A percentile compares a stretch with the other conserved stretches of the same genome.
Conservation (phyloP, 1,284 basidiomycete species). For the Fistulinella staudtii region DNA sequence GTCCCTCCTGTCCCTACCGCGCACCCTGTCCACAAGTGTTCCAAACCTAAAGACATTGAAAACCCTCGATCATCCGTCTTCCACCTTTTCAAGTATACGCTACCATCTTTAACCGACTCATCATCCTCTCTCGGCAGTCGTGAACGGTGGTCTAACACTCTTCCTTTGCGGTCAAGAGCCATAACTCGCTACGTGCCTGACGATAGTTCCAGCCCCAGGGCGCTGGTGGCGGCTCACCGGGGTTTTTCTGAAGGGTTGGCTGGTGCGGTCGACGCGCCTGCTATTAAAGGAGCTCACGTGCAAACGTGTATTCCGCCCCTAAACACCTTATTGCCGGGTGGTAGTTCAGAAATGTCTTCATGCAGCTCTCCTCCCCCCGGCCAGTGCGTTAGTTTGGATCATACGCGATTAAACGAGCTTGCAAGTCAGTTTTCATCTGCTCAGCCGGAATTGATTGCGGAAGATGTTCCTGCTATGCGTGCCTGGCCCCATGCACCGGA, state of each 20-base stretch:
- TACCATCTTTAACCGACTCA: conserved; percentile 56
- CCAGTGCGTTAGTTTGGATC: conserved; percentile 40
- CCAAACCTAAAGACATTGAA: conserved; percentile 39
- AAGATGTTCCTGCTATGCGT: conserved; percentile 3
- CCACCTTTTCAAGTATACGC: conserved; percentile 50
- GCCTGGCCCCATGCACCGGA: conserved; percentile 21
- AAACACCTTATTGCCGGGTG: conserved; percentile 34
- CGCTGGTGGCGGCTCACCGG: conserved; percentile 30
- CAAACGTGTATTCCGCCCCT: conserved; percentile 79
- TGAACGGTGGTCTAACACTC: conserved; percentile 67
- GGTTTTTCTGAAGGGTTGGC: conserved; percentile 73
- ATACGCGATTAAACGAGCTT: conserved; percentile 15
- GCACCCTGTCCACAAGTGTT: conserved; percentile 60
- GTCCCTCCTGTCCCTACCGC: conserved; percentile 58
- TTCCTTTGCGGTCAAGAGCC: conserved; percentile 64
- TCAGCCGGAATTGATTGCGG: conserved; percentile 12
- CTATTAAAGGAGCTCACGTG: conserved; percentile 79
- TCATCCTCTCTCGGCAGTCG: conserved; percentile 60
- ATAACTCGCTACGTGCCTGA: conserved; percentile 65
- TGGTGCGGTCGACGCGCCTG: conserved; percentile 61
- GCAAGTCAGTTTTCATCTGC: conserved; percentile 18
- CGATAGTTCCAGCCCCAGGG: conserved; percentile 37
- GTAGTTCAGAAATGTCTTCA: conserved; percentile 18
- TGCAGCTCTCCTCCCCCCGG: conserved; percentile 24
- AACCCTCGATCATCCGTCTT: conserved; percentile 41